Conservation (phyloP, 1,139 yeast genomes). For the Suhomyces yuchorum region DNA sequence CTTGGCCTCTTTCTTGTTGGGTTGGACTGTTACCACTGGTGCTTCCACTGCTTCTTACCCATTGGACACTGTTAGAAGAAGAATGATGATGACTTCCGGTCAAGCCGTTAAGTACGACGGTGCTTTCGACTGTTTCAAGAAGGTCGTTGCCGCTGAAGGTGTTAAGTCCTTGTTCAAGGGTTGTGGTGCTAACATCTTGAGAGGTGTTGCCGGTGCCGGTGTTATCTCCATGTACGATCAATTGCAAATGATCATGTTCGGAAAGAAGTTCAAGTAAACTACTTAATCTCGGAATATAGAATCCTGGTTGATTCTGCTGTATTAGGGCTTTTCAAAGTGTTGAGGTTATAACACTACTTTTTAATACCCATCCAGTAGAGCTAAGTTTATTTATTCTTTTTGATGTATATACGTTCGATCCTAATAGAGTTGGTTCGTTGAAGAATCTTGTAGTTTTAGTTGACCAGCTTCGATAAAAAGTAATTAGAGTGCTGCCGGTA, state of each 20-base stretch:
- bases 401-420: conserved; percentile 13
- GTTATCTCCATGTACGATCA: conserved; percentile 57
- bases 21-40: conserved; percentile 59
- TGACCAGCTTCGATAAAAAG: no score
- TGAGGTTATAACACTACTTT: conserved; percentile 9
- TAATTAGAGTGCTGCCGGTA: no score
- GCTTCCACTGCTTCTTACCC: conserved; percentile 59
- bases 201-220: conserved; percentile 63
- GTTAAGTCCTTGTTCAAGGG: conserved; percentile 54
- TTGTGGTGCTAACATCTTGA: conserved; percentile 59
- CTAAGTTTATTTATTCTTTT: conserved; percentile 14
- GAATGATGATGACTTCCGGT: conserved; percentile 62
- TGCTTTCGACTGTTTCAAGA: conserved; percentile 51
- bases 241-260: conserved; percentile 52
- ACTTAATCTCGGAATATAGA: conserved; percentile 17
- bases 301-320: conserved; percentile 9
- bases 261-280: conserved; percentile 47
- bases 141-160: conserved; percentile 58
- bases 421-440: conserved; percentile 9
- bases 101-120: conserved; percentile 56
- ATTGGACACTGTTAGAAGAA: conserved; percentile 57
- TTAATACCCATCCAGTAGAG: conserved; percentile 6
- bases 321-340: conserved; percentile 8
- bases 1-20: conserved; percentile 57
- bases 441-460: background rate